Conservation (phyloP, 2,329 filamentous ascomycete species). For the Rutstroemia sydowiana region DNA sequence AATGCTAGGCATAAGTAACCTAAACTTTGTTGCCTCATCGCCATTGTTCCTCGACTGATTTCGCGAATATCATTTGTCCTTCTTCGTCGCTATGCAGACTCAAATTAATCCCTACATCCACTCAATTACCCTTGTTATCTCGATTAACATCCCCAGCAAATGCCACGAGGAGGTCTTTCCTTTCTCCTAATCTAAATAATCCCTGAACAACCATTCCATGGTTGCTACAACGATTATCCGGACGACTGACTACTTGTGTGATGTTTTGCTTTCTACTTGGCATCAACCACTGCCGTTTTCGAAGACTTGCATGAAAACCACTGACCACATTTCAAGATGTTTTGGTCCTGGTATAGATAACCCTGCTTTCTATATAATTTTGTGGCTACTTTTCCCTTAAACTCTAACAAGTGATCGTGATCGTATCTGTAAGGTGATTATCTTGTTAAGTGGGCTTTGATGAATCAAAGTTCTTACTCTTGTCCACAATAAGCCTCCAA, state of each 20-base stretch:
- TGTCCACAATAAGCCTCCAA: neutral
- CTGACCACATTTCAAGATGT: constrained; percentile 2
- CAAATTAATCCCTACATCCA: neutral
- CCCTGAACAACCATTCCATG: constrained; percentile 4
- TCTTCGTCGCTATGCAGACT: neutral
- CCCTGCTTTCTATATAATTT: neutral
- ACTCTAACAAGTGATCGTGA: neutral
- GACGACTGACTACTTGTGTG: constrained; percentile 1
- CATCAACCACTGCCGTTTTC: neutral
- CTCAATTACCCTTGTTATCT: neutral
- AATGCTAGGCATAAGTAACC: neutral
- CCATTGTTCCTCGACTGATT: neutral
- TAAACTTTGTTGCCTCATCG: neutral
- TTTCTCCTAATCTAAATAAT: constrained; percentile 4
- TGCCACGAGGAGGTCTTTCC: constrained; percentile 8
- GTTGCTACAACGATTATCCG: neutral
- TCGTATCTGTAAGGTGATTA: neutral
- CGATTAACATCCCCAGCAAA: constrained; percentile 4
- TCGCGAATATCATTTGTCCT: neutral
- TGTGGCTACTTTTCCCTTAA: neutral
- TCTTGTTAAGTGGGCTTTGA: neutral
- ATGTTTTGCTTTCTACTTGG: neutral
- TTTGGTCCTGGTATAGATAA: neutral
- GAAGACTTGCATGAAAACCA: neutral
- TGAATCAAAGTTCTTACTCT: neutral